phyloP scores from a whole-genome alignment of 345 rosid genomes.

The Aethionema arabicum region DNA sequence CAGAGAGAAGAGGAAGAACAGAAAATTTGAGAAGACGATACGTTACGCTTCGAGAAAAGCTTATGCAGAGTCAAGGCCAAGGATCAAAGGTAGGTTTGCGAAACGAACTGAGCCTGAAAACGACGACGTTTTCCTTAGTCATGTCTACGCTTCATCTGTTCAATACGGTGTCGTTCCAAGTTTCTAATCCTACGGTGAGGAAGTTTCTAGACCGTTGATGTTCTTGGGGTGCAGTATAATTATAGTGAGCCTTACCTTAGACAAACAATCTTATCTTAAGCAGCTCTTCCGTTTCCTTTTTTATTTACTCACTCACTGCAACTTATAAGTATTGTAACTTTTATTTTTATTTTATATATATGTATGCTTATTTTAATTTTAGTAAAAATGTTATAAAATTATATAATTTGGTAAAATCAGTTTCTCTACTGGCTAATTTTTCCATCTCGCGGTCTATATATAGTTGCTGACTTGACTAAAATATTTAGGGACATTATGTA shows the following conservation, averaged over 20 bases:
- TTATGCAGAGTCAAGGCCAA: conserved; percentile 87
- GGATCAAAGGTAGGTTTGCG: conserved; percentile 95
- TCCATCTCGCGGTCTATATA: background rate
- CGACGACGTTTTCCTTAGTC: conserved; percentile 37
- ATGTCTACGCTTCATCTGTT: conserved; percentile 28
- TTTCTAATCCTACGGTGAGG: conserved; percentile 31
- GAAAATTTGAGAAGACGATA: conserved; percentile 95
- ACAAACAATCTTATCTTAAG: conserved; percentile 20
- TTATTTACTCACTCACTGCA: conserved; percentile 17
- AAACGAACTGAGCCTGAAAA: conserved; percentile 57
- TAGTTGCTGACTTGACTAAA: background rate
- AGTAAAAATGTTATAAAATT: conserved; percentile 15
- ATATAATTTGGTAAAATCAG: conserved; percentile 21
- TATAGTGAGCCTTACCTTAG: conserved; percentile 39
- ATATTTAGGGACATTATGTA: background rate
- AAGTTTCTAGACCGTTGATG: conserved; percentile 18
- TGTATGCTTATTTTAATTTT: conserved; percentile 30
- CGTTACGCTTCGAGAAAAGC: conserved; percentile 95
- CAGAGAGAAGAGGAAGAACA: conserved; percentile 94
- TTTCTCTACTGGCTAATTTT: conserved; percentile 16
- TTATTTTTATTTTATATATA: background rate
- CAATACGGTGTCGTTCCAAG: conserved; percentile 83
- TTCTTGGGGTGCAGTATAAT: conserved; percentile 10
- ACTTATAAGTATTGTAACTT: conserved; percentile 21
- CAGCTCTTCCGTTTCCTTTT: conserved; percentile 17